Evolutionary conservation across 176 grass and related monocot species (phyloP).

Genomic region (Leersia perrieri): DNA sequence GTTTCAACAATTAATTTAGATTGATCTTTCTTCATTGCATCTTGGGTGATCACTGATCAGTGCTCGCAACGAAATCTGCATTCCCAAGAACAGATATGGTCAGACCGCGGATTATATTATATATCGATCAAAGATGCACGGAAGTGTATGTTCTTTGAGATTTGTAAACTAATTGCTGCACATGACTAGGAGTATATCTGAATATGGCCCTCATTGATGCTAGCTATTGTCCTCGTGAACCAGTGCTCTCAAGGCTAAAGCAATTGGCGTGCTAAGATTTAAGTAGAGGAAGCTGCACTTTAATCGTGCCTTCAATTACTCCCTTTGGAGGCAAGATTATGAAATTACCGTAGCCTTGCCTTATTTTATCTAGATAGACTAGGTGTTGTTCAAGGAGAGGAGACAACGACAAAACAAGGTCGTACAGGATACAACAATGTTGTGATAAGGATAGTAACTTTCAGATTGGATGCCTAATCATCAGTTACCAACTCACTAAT

Average conservation of each 20-base stretch:
- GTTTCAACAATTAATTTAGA: background rate
- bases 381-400: background rate
- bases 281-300: conserved; percentile 17
- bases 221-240: background rate
- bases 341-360: background rate
- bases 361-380: conserved; percentile 23
- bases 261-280: conserved; percentile 14
- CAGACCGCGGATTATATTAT: conserved; percentile 6
- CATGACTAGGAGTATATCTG: background rate
- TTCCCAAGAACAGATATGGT: background rate
- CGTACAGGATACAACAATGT: background rate
- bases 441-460: background rate
- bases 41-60: background rate
- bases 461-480: background rate
- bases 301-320: background rate
- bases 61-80: background rate
- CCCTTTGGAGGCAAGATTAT: conserved; percentile 16
- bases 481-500: background rate
- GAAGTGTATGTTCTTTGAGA: conserved; percentile 4
- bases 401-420: conserved; percentile 13
- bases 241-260: background rate
- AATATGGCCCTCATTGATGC: background rate
- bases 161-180: conserved; percentile 1
- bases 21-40: background rate
- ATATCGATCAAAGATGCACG: background rate